Base-by-base conservation (phyloP, 2,329 filamentous ascomycete species). In the Aspergillus sp. region DNA sequence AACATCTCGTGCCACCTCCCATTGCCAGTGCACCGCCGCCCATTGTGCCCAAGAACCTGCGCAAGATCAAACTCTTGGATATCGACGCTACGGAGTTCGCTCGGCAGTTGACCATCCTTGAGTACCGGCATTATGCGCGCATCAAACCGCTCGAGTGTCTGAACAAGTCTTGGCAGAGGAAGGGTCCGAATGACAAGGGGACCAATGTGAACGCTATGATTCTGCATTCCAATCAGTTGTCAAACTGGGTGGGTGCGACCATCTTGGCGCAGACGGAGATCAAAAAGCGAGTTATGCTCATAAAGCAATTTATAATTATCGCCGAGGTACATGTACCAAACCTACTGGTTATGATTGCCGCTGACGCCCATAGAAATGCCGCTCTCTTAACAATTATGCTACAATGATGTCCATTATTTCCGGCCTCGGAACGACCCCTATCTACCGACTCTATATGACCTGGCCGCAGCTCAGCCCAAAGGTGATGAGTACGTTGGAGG, bases 181-280 rank as follows among this genome's bases (percentile, higher is more conserved):
- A 94, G 73, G 76, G 90, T 44, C 77, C 71, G 7, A 82, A 88
- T 22, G 88, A 94, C 57, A 85, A 88, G 30, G 89, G 90, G 3
- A 84, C 88, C 0, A 95, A 96, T 57, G 87, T 96, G 56, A 94
- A 95, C 69, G 86, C 88, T 4, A 78, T 96, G 51, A 97, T 97
- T 69, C 76, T 95, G 46, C 90, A 96, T 71, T 95, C 90, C 1
- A 97, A 96, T 64, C 90, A 95, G 67, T 83, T 96, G 74, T 95
- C 91, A 5, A 96, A 96, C 64, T 96, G 90, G 90, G 90, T 96
- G 27, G 90, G 90, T 15, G 89, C 95, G 67, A 94, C 95, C 87
- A 95, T 96, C 54, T 70, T 96, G 49, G 89, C 85, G 0, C 90
- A 96, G 68, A 80, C 84, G 59, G 91, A 96, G 62, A 84, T 95